These are phyloP conservation scores for Mrakia blollopis DNA, from an alignment of 768 basidiomycete species.

Conservation along the genomic window DNA sequence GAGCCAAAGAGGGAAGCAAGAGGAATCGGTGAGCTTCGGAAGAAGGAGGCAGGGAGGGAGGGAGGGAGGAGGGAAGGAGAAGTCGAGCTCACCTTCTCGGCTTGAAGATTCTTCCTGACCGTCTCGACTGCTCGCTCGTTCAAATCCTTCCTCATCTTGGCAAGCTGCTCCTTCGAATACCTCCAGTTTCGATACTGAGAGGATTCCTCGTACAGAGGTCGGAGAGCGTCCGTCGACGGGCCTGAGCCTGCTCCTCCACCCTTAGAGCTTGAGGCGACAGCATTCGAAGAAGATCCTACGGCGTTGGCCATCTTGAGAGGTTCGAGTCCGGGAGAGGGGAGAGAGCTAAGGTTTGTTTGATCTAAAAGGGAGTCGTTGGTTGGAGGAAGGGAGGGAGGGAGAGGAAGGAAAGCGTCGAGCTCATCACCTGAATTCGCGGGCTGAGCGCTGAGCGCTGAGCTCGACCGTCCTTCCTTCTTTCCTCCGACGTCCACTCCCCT, in stretches of 20 bases:
- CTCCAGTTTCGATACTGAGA: slow-evolving; percentile 72
- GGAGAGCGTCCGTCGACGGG: background rate
- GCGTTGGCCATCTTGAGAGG: background rate
- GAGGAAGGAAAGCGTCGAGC: too few species aligned
- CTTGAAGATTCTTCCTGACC: slow-evolving; percentile 72
- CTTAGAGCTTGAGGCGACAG: background rate
- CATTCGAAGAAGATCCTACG: background rate
- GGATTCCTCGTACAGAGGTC: slow-evolving; percentile 58
- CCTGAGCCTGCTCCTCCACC: background rate
- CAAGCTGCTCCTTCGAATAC: slow-evolving; percentile 66
- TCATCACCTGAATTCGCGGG: too few species aligned
- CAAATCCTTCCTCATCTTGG: slow-evolving; percentile 57
- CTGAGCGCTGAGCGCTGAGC: too few species aligned
- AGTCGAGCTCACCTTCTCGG: slow-evolving; percentile 59
- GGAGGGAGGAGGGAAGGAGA: background rate
- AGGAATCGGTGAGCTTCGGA: too few species aligned
- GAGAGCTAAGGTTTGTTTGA: too few species aligned
- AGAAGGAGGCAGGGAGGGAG: background rate
- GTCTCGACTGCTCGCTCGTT: slow-evolving; percentile 71
- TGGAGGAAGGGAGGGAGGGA: too few species aligned
- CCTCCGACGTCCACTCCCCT: too few species aligned
- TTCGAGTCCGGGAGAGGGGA: too few species aligned
- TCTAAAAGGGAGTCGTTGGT: too few species aligned
- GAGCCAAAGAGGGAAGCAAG: background rate
- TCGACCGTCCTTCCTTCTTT: too few species aligned